Percentiles rank a stretch among this genome's conserved stretches.
Evolutionary conservation across 352 stramenopile genomes (phyloP).

Genomic region (Pythium oligandrum): DNA sequence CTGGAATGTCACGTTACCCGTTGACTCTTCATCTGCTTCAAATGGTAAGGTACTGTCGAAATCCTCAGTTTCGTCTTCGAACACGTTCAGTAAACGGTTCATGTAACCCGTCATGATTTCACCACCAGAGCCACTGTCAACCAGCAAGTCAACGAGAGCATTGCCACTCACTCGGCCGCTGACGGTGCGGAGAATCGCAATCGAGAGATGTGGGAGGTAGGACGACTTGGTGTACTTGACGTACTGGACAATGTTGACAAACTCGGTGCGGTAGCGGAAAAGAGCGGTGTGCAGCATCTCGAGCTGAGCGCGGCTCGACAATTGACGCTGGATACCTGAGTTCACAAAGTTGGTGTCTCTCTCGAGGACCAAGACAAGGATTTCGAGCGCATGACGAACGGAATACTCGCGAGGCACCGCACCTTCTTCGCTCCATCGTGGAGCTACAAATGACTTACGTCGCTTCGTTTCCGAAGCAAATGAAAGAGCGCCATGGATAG

Average conservation of each 20-base stretch:
- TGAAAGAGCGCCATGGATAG: slow-evolving; percentile 60
- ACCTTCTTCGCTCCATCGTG: slow-evolving; percentile 5
- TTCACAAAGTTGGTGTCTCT: slow-evolving; percentile 69
- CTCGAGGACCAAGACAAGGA: slow-evolving; percentile 69
- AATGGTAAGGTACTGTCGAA: neutral
- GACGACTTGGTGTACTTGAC: slow-evolving; percentile 78
- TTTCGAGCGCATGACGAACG: slow-evolving; percentile 73
- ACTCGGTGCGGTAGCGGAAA: slow-evolving; percentile 58
- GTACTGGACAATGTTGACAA: slow-evolving; percentile 81
- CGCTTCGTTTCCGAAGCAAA: slow-evolving; percentile 42
- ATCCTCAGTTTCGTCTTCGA: slow-evolving; percentile 38
- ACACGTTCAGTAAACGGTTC: slow-evolving; percentile 69
- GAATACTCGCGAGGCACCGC: slow-evolving; percentile 47
- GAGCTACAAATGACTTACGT: slow-evolving; percentile 14
- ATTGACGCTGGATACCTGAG: slow-evolving; percentile 40
- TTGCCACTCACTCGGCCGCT: slow-evolving; percentile 58
- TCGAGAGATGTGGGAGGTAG: slow-evolving; percentile 67
- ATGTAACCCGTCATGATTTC: slow-evolving; percentile 78
- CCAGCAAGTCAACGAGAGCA: slow-evolving; percentile 58
- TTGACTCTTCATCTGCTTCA: slow-evolving; percentile 21
- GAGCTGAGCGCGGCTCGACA: slow-evolving; percentile 60
- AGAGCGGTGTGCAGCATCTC: slow-evolving; percentile 78
- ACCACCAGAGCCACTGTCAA: slow-evolving; percentile 57
- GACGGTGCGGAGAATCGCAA: slow-evolving; percentile 60
- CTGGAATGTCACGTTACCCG: slow-evolving; percentile 27